phyloP scores from a whole-genome alignment of 176 grass and related monocot species.

The Bromus sterilis region DNA sequence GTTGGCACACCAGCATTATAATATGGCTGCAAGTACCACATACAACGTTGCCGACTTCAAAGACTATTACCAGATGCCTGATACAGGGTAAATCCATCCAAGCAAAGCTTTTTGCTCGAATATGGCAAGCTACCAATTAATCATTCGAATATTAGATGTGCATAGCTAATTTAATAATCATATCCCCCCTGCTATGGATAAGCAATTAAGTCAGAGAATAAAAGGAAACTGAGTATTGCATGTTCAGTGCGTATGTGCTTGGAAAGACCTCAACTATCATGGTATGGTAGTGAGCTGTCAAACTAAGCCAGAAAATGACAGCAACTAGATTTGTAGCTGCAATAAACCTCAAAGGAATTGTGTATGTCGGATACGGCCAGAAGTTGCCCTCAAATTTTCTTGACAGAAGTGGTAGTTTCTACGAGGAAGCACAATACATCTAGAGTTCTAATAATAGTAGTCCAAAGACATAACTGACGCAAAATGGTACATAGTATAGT shows the following conservation, averaged over 20 bases:
- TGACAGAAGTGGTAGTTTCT: not conserved
- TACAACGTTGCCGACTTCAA: not conserved
- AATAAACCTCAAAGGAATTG: not conserved
- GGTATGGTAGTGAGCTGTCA: not conserved
- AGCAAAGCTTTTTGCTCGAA: not conserved
- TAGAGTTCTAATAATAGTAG: not conserved
- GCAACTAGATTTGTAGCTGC: not conserved
- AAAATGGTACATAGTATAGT: not conserved
- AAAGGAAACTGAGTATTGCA: not conserved
- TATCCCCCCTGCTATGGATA: not conserved
- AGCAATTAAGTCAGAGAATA: not conserved
- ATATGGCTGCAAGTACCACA: not conserved
- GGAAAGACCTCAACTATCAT: not conserved
- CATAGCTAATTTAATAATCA: not conserved
- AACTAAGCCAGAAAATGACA: not conserved
- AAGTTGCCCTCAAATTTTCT: not conserved
- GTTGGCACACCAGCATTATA: not conserved
- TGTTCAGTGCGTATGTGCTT: not conserved
- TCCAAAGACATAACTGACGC: not conserved
- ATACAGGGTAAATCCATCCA: not conserved
- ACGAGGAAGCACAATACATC: not conserved
- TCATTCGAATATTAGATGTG: not conserved
- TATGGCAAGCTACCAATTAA: not conserved
- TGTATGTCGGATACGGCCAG: not conserved
- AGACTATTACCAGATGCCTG: not conserved